Base-by-base conservation (phyloP, 176 grass and related monocot species). In the Areca catechu region DNA sequence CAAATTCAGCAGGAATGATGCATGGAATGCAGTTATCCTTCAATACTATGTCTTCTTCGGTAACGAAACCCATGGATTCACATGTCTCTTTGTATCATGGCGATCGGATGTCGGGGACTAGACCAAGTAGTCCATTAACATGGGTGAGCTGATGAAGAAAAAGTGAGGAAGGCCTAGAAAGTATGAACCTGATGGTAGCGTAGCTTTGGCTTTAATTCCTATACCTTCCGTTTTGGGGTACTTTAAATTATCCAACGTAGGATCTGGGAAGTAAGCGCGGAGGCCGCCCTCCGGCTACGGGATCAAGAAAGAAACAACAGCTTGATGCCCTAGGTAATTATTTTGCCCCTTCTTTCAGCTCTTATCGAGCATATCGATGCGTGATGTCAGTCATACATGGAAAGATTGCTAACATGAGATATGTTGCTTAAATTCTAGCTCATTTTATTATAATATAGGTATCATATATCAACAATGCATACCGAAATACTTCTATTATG, bases 251-350 rank as follows among this genome's bases (percentile, higher is more conserved):
- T 72, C 80, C 92, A 9, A 43, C 60, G 23, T 87, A 82, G 17
- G 83, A 97, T 66, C 92, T 86, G 58, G 56, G 74, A 76, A 74
- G 66, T 53, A 98, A 98, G 75, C 84, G 78, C 51, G 81, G 85
- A 21, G 93, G 93, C 49, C 80, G 93, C 4, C 93, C 93, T 34
- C 93, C 83, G 1, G 93, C n/a, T n/a, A n/a, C n/a, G n/a, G n/a
- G 93, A 68, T 98, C 93, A 53, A 84, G 93, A 28, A 98, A 90
- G 71, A 98, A 92, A 73, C 86, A 98, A 65, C 93, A 98, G 65
- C 86, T 98, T 69, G 88, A 98, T 78, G 93, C 93, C 49, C 71
- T 98, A 23, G 93, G 93, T 98, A 88, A 61, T 61, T 72, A 14
- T 5, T 66, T 15, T 52, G 5, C 1, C 4, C 47, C 0, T 16